Conservation (phyloP, 495 filamentous ascomycete genomes). For the Podospora sp. region DNA sequence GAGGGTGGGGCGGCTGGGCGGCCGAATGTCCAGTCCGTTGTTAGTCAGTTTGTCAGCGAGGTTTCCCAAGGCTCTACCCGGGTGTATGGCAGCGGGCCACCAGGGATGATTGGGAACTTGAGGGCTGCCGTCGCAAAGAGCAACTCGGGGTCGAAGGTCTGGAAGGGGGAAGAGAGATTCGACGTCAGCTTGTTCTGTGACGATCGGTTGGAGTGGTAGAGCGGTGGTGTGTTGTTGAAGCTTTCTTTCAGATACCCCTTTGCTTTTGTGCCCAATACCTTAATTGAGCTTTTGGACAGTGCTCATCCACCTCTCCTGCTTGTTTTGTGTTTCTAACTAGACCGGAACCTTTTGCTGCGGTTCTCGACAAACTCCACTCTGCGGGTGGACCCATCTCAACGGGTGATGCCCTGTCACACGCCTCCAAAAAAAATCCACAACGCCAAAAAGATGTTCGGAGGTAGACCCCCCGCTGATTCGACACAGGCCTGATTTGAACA, state of each 20-base stretch:
- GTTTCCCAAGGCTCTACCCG: constrained; percentile 50
- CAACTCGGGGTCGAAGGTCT: constrained; percentile 54
- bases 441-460: background rate
- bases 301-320: too few species aligned
- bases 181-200: constrained; percentile 63
- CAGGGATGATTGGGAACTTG: constrained; percentile 60
- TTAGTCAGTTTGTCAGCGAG: constrained; percentile 41
- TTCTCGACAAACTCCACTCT: too few species aligned
- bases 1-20: constrained; percentile 19
- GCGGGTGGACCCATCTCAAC: too few species aligned
- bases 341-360: too few species aligned
- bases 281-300: background rate
- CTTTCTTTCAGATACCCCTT: constrained; percentile 28
- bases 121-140: constrained; percentile 55
- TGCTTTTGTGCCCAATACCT: constrained; percentile 5
- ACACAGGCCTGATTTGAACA: constrained; percentile 1
- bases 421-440: background rate
- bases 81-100: constrained; percentile 65
- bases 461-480: background rate
- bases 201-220: constrained; percentile 49
- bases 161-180: constrained; percentile 56
- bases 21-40: constrained; percentile 39
- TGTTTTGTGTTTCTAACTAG: background rate
- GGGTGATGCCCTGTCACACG: too few species aligned
- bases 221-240: background rate